phyloP scores from a whole-genome alignment of 2,329 filamentous ascomycete genomes.

The Arthrobotrys iridis region DNA sequence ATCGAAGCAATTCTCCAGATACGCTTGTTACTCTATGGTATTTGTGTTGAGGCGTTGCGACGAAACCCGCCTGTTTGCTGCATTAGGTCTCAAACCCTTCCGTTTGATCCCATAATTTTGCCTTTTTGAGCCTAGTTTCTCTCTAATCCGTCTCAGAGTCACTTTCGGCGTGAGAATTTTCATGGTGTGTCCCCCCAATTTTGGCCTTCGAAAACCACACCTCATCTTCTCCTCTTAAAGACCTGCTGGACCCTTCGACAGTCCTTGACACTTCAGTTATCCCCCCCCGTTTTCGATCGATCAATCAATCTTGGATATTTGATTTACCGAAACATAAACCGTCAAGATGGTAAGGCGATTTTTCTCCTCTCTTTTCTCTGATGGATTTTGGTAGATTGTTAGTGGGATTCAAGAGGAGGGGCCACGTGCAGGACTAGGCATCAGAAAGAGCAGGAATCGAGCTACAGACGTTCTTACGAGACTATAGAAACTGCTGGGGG shows the following conservation, averaged over 20 bases:
- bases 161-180: constrained; percentile 31
- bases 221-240: constrained; percentile 31
- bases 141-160: constrained; percentile 27
- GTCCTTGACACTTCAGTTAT: constrained; percentile 24
- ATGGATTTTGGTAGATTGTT: constrained; percentile 28
- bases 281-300: constrained; percentile 23
- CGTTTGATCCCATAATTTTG: constrained; percentile 17
- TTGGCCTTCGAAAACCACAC: constrained; percentile 43
- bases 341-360: constrained; percentile 49
- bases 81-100: constrained; percentile 44
- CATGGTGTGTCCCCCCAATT: constrained; percentile 28
- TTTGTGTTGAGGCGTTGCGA: constrained; percentile 23
- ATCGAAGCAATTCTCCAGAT: constrained; percentile 4
- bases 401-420: constrained; percentile 22
- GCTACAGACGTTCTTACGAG: not conserved
- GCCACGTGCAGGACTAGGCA: constrained; percentile 20
- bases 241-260: constrained; percentile 5
- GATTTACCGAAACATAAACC: constrained; percentile 25
- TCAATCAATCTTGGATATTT: constrained; percentile 11
- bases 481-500: not conserved
- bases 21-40: not conserved
- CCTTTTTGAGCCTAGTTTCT: constrained; percentile 3
- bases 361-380: constrained; percentile 6
- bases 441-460: constrained; percentile 13
- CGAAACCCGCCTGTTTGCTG: constrained; percentile 6